Conservation (phyloP, 371 early-diverging fungal genomes). For the Dichotomocladium elegans region DNA sequence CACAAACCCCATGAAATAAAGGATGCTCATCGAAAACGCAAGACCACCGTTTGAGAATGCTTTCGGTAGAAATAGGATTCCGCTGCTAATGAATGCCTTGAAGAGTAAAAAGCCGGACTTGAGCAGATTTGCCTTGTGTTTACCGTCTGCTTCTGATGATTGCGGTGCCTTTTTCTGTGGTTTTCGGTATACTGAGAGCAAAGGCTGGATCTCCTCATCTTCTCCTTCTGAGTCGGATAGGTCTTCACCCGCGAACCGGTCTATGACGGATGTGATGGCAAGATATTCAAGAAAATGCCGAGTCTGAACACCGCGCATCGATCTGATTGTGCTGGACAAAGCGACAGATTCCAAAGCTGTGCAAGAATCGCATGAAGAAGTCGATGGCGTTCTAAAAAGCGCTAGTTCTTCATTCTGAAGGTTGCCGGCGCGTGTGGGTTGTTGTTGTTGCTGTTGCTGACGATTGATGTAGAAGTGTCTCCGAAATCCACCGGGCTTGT, state of each 20-base stretch:
- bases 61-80: conserved; percentile 76
- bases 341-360: conserved; percentile 16
- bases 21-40: conserved; percentile 58
- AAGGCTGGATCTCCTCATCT: conserved; percentile 35
- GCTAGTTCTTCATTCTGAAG: not conserved
- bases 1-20: conserved; percentile 61
- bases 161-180: not conserved
- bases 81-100: conserved; percentile 78
- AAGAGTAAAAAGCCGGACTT: conserved; percentile 64
- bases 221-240: conserved; percentile 56
- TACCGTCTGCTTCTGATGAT: too few species aligned
- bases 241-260: conserved; percentile 74
- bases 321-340: conserved; percentile 9
- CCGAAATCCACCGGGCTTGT: conserved; percentile 72
- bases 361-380: conserved; percentile 16
- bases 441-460: conserved; percentile 18
- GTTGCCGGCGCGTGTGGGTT: not conserved
- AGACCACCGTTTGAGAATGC: conserved; percentile 82
- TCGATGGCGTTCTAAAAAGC: conserved; percentile 28
- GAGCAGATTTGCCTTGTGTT: conserved; percentile 34
- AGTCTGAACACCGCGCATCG: conserved; percentile 15
- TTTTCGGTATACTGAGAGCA: conserved; percentile 23
- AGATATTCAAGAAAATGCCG: conserved; percentile 71
- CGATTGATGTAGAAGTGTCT: conserved; percentile 61
- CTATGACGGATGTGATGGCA: conserved; percentile 55